Evolutionary conservation across 371 early-diverging fungal genomes (phyloP).

Genomic region (Rhizopus microsporus): DNA sequence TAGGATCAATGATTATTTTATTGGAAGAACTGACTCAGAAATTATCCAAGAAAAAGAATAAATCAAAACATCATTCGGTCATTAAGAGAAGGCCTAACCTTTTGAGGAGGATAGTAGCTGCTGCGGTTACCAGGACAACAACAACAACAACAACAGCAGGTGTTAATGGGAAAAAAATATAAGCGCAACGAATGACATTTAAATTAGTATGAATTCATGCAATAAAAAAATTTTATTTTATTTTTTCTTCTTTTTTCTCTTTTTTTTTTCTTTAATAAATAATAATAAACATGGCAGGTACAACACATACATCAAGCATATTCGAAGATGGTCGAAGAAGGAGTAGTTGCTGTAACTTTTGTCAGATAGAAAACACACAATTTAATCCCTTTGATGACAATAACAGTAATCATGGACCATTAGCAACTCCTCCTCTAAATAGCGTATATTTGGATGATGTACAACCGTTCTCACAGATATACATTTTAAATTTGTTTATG

Average conservation of each 20-base stretch:
- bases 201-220: neutral
- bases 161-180: neutral
- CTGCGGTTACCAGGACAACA: neutral
- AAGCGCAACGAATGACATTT: neutral
- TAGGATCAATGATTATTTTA: slow-evolving; percentile 26
- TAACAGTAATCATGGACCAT: neutral
- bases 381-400: slow-evolving; percentile 5
- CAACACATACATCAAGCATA: neutral
- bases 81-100: neutral
- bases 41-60: slow-evolving; percentile 1
- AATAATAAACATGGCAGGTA: slow-evolving; percentile 1
- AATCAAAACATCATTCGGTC: neutral
- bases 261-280: neutral
- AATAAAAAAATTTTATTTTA: neutral
- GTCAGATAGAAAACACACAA: neutral
- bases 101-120: neutral
- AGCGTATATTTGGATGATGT: slow-evolving; percentile 15
- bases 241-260: neutral
- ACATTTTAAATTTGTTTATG: slow-evolving; percentile 37
- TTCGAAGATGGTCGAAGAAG: slow-evolving; percentile 4
- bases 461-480: slow-evolving; percentile 23
- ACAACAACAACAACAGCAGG: neutral
- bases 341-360: slow-evolving; percentile 17
- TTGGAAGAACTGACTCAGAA: slow-evolving; percentile 21
- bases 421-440: slow-evolving; percentile 17